Evolutionary conservation across 1,284 basidiomycete genomes (phyloP), one percentile per base, ranked within the genome.

Genomic region (Moniliophthora roreri): DNA sequence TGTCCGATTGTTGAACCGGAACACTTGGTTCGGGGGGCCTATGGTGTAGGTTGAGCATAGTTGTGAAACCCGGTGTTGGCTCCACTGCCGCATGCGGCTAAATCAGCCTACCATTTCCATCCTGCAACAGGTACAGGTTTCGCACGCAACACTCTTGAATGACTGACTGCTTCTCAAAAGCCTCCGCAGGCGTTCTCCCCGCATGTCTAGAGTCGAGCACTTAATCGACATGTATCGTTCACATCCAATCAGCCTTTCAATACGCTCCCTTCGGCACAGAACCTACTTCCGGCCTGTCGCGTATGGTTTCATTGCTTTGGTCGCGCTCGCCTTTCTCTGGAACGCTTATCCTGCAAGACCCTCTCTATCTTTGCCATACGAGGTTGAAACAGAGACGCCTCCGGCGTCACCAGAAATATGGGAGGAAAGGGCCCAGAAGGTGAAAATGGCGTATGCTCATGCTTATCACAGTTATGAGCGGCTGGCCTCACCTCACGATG

Each of bases 391-490:
- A 20, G 51, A 51, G 10, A 49, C 49, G 6, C 54, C 59, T 44
- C 52, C 8, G n/a, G 61, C 58, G 20, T 50, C 70, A 50, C 64
- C 65, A 6, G 59, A 66, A 13, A 60, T 72, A 1, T 89, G 86
- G 85, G 65, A 72, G 10, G 64, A 67, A n/a, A 71, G 82, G 24
- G 84, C 87, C 0, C 67, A 72, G 7, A 68, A 75, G 42, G 84
- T 89, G 23, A 84, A 78, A 63, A 53, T 70, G 10, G 83, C 85
- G 0, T 89, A 87, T 63, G 46, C 73, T 36, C 82, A 87, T 65
- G 84, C 85, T 0, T 90, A 87, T 60, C 65, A 70, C 36, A 83
- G 80, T 1, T 90, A 89, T 60, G 76, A 82, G 60, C 60, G 62
- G 32, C 74, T 79, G 58, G 85, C 85, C 0, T 72, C 74, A 4